Evolutionary conservation across 2,329 filamentous ascomycete species (phyloP), one percentile per base, ranked within the genome.

Genomic region (Dothistroma septosporum): DNA sequence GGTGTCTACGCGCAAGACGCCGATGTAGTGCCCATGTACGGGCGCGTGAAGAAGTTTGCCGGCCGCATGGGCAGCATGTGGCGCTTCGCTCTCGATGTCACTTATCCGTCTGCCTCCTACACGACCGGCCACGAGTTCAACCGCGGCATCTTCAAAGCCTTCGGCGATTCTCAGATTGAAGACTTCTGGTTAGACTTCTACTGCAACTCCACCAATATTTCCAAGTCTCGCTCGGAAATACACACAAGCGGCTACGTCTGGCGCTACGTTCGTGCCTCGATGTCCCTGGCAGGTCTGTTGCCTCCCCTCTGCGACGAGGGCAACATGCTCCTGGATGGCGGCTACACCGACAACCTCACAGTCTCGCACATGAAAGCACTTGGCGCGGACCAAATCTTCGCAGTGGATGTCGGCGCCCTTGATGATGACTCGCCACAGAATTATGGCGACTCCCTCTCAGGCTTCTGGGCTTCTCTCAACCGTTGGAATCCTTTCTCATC

Each of bases 181-280:
- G 94, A 99, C 75, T 99, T 97, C 72, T 99, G 94, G 94, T 84
- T 99, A 11, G 92, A 96, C 68, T 99, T 91, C 74, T 99, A 99
- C 78, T 99, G 95, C 83, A 99, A 99, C 77, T 97, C 94, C 0
- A 99, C 95, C 41, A 99, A 97, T 75, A 97, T 99, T 77, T 95
- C 90, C 78, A 95, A 96, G 75, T 94, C 90, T 63, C 85, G 93
- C 21, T 86, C 86, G 2, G 94, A 99, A 74, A 92, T 95, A 66
- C 94, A 99, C 76, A 97, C 92, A 0, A 94, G 90, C 62, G 94
- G 94, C 14, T 99, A 99, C 71, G 93, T 94, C 0, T 99, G 94
- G 94, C 86, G 95, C 47, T 99, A 99, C 70, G 90, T 99, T 24
- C 85, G 94, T 50, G 94, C 94, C 0, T 96, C 92, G 11, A 99